Evolutionary conservation across 371 early-diverging fungal species (phyloP).

Genomic region (Cokeromyces recurvatus): DNA sequence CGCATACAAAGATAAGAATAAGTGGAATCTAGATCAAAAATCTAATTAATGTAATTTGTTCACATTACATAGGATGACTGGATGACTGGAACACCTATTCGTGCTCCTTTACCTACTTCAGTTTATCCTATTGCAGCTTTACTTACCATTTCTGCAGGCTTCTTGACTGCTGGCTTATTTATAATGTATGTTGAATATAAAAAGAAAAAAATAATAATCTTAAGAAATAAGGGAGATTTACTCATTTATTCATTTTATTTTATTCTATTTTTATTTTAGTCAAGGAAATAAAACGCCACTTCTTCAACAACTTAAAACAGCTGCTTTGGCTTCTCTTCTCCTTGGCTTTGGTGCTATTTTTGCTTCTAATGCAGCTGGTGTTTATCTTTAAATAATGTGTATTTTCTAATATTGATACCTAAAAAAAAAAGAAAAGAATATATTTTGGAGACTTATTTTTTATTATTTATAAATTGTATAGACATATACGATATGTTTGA

Average conservation of each 20-base stretch:
- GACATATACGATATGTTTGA: background rate
- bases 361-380: slow-evolving; percentile 42
- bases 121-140: slow-evolving; percentile 29
- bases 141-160: slow-evolving; percentile 23
- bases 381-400: slow-evolving; percentile 42
- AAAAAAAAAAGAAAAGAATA: too few relatives aligned
- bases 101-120: slow-evolving; percentile 27
- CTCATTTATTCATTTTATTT: too few relatives aligned
- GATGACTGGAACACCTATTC: slow-evolving; percentile 23
- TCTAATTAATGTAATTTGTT: too few relatives aligned
- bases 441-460: too few relatives aligned
- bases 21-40: too few relatives aligned
- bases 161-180: slow-evolving; percentile 33
- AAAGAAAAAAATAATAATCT: background rate
- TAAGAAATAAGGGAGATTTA: too few relatives aligned
- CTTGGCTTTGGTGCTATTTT: slow-evolving; percentile 45
- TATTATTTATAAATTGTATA: too few relatives aligned
- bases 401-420: too few relatives aligned
- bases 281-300: slow-evolving; percentile 36
- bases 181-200: slow-evolving; percentile 28
- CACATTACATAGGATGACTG: slow-evolving; percentile 36
- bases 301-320: slow-evolving; percentile 31
- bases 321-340: slow-evolving; percentile 34
- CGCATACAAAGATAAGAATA: too few relatives aligned
- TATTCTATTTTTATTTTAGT: slow-evolving; percentile 9